Base-by-base conservation (phyloP, 495 filamentous ascomycete species). In the Penicillium riverlandense region DNA sequence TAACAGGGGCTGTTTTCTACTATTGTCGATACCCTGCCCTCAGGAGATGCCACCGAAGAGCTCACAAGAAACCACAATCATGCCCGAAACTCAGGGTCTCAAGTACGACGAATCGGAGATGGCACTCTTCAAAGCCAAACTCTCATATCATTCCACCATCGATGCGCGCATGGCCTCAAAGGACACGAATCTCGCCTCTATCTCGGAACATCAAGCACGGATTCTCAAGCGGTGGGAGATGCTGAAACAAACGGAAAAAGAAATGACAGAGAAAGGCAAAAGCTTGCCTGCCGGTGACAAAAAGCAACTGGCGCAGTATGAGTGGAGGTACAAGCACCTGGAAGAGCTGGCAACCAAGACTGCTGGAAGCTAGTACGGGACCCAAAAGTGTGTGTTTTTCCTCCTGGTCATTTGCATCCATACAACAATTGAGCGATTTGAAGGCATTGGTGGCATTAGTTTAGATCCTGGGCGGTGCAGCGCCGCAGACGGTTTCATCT, bases 41-140 rank as follows among this genome's bases (percentile, higher is more conserved):
- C 22, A 4, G 3, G 22, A 22, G 22, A 22, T 22, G 22, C 22
- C 22, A 22, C 22, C 22, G 6, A 69, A 66, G 63, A 47, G 58
- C 3, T 49, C 58, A n/a, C 66, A 59, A 31, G 37, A 62, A 37
- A 55, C 63, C 38, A 43, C 22, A 35, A 38, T 57, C 12, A 47
- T 70, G 29, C 67, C 65, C 29, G 67, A 70, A 48, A 58, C 56
- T 27, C 55, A 59, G 38, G 67, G 65, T n/a, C 49, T 70, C 31
- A 59, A 51, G 42, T 70, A 70, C 50, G 63, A 67, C 45, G 63
- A 70, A 54, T 67, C 60, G 40, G 65, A 70, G 38, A 70, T 70
- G 67, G 60, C 61, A 1, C 58, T 67, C 33, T 70, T 70, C 43
- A 59, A 60, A 31, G 65, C 67, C 22, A 64, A 67, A 42, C 45